Conservation (phyloP, 225 moss, liverwort and hornwort genomes). For the Lunularia cruciata region DNA sequence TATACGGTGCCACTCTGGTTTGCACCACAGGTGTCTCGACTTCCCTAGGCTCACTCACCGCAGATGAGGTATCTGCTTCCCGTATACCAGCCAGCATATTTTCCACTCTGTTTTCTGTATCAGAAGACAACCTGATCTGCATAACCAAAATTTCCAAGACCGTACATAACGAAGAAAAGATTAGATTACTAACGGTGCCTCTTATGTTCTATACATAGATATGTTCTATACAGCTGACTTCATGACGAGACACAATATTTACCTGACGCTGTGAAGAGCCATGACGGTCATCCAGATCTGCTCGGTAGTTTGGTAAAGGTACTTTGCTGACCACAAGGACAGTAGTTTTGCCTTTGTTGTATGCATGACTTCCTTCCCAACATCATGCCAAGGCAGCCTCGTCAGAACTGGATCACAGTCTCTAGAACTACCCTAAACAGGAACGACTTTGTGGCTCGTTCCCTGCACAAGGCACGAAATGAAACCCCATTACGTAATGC, state of each 20-base stretch:
- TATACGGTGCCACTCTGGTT: conserved; percentile 45
- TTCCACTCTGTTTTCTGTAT: conserved; percentile 86
- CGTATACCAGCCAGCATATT: conserved; percentile 90
- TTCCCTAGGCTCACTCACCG: conserved; percentile 29
- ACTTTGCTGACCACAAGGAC: conserved; percentile 91
- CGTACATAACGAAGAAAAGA: too few species aligned
- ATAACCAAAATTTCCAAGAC: not conserved
- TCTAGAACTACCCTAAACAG: not conserved
- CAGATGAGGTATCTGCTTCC: conserved; percentile 56
- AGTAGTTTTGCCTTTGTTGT: conserved; percentile 94
- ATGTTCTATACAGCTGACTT: not conserved
- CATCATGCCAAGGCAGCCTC: conserved; percentile 58
- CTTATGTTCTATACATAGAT: not conserved
- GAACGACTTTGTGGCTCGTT: too few species aligned
- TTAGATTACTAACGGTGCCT: not conserved
- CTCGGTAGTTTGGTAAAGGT: conserved; percentile 93
- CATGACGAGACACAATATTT: not conserved
- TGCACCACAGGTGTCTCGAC: conserved; percentile 17
- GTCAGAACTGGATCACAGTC: conserved; percentile 26
- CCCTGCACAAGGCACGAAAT: too few species aligned
- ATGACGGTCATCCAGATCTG: conserved; percentile 91
- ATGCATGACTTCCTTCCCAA: conserved; percentile 95
- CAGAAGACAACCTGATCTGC: conserved; percentile 86
- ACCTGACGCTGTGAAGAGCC: conserved; percentile 98
- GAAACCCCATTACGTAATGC: not conserved